Evolutionary conservation across 768 basidiomycete species (phyloP), one percentile per base, ranked within the genome.

Genomic region (Solioccasus polychromus): DNA sequence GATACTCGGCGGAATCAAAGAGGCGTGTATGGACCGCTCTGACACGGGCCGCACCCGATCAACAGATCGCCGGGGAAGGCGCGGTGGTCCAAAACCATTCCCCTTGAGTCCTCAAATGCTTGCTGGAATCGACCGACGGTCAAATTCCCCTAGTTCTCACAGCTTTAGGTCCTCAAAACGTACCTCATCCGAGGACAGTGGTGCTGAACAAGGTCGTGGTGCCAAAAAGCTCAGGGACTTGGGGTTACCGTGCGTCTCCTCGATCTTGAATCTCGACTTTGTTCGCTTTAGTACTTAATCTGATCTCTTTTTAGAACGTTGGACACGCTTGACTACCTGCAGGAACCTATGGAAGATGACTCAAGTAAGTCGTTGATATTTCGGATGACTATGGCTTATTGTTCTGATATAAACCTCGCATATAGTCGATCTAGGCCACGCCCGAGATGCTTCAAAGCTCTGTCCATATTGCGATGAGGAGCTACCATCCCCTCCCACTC

Each of bases 381-480:
- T 14, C 41, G 26, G 7, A 23, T 19, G 19, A 19, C 28, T 18
- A 17, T 22, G 17, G 0, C 23, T 11, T 38, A 26, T 22, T 25
- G 14, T 47, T 23, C 47, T 43, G 39, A 47, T 35, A 20, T 28
- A 12, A 32, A 24, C 17, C 23, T 19, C 20, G 36, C 42, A 20
- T 48, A 42, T 48, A 85, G 82, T 83, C 35, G 75, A 78, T 9
- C 61, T 79, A 22, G 71, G 74, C 28, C 68, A 75, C 3, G 52
- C 62, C 17, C 67, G 72, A 6, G 88, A 92, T 53, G 88, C 88
- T 10, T 72, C 70, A 6, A 82, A 72, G 2, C 66, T 91, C 3
- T 92, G 90, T 58, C 88, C 90, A 0, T 92, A 84, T 62, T 92
- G 90, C 51, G 90, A 92, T 54, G 75, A 78, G 17, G 75, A 69